Evolutionary conservation across 73 alveolate species (phyloP).

Genomic region (Durusdinium trenchii): DNA sequence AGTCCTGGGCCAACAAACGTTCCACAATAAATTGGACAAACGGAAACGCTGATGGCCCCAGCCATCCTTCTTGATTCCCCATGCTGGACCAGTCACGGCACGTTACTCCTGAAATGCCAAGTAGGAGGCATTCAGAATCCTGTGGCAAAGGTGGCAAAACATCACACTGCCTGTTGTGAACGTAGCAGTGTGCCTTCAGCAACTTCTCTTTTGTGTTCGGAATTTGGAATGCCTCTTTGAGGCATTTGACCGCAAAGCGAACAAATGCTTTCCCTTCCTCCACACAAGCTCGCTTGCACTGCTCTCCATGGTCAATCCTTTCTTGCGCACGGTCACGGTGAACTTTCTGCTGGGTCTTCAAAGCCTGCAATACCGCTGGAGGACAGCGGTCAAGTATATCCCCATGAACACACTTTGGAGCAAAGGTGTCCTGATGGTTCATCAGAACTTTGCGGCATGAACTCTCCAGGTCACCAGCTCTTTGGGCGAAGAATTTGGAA

Average conservation of each 20-base stretch:
- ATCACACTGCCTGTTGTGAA: not conserved
- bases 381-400: conserved; percentile 22
- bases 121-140: too few species aligned
- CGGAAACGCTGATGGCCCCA: not conserved
- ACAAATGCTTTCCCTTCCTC: too few species aligned
- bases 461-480: not conserved
- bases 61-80: not conserved
- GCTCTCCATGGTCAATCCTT: too few species aligned
- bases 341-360: not conserved
- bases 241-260: too few species aligned
- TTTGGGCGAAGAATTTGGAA: not conserved
- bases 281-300: too few species aligned
- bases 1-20: not conserved
- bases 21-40: not conserved
- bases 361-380: not conserved
- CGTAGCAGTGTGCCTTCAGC: not conserved
- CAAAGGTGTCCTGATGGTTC: not conserved
- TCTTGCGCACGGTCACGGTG: not conserved
- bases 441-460: not conserved
- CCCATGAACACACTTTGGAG: conserved; percentile 9
- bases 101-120: not conserved
- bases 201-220: not conserved
- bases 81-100: conserved; percentile 40
- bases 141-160: not conserved
- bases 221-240: not conserved